Evolutionary conservation across 306 rosid species (phyloP).

Genomic region (Aeschynomene evenia): DNA sequence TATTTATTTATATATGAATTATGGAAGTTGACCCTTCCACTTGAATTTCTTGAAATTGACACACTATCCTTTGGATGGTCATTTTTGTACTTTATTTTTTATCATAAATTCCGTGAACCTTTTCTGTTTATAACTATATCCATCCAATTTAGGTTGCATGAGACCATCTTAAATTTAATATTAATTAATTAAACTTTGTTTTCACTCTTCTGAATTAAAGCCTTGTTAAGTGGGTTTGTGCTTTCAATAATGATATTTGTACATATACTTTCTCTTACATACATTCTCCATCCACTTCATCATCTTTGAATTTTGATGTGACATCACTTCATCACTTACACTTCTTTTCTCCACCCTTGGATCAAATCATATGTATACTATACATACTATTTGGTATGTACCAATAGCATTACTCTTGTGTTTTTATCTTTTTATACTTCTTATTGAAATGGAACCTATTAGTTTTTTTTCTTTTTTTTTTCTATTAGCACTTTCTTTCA

Average conservation of each 20-base stretch:
- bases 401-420: not conserved
- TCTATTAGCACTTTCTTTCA: too few relatives aligned
- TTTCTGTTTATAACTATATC: not conserved
- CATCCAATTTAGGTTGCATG: slow-evolving; percentile 10
- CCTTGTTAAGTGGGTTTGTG: not conserved
- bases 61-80: slow-evolving; percentile 27
- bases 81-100: slow-evolving; percentile 16
- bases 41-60: slow-evolving; percentile 34
- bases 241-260: not conserved
- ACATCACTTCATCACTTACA: too few relatives aligned
- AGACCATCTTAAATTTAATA: slow-evolving; percentile 10
- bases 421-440: not conserved
- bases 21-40: slow-evolving; percentile 40
- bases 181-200: slow-evolving; percentile 16
- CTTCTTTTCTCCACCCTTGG: too few relatives aligned
- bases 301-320: too few relatives aligned
- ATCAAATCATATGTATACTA: too few relatives aligned
- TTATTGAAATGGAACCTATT: too few relatives aligned
- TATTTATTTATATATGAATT: too few relatives aligned
- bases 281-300: too few relatives aligned
- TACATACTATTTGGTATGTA: too few relatives aligned
- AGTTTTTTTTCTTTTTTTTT: too few relatives aligned
- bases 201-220: slow-evolving; percentile 4
- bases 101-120: slow-evolving; percentile 17
- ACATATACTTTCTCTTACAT: too few relatives aligned